phyloP scores from a whole-genome alignment of 495 filamentous ascomycete species.

The Neurospora pannonica region DNA sequence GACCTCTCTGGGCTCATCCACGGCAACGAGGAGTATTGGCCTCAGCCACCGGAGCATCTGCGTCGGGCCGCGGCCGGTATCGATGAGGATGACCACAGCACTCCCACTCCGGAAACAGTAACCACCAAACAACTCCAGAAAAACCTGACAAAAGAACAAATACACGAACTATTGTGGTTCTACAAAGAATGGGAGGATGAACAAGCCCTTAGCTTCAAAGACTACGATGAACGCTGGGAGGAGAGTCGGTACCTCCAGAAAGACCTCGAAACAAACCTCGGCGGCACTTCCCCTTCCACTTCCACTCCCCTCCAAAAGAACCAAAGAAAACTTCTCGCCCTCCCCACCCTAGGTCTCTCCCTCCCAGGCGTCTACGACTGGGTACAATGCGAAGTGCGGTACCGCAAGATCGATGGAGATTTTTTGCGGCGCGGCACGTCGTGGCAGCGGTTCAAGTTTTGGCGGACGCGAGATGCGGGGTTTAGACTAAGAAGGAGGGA shows the following conservation, averaged over 20 bases:
- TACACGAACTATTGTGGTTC: not conserved
- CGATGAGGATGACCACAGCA: not conserved
- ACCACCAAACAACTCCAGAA: not conserved
- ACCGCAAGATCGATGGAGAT: constrained; percentile 31
- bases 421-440: constrained; percentile 11
- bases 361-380: constrained; percentile 23
- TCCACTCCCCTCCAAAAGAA: not conserved
- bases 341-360: constrained; percentile 41
- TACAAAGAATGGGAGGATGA: not conserved
- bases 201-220: not conserved
- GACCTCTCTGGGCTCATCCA: constrained; percentile 10
- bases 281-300: not conserved
- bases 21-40: constrained; percentile 13
- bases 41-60: not conserved
- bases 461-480: not conserved
- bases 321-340: constrained; percentile 30
- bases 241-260: not conserved
- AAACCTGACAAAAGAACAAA: not conserved
- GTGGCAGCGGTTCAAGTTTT: not conserved
- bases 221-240: not conserved
- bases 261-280: no score
- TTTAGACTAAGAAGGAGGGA: not conserved
- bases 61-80: not conserved
- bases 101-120: not conserved
- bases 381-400: constrained; percentile 38